Conservation (phyloP, 1,284 basidiomycete genomes). For the Ganoderma leucocontextum region DNA sequence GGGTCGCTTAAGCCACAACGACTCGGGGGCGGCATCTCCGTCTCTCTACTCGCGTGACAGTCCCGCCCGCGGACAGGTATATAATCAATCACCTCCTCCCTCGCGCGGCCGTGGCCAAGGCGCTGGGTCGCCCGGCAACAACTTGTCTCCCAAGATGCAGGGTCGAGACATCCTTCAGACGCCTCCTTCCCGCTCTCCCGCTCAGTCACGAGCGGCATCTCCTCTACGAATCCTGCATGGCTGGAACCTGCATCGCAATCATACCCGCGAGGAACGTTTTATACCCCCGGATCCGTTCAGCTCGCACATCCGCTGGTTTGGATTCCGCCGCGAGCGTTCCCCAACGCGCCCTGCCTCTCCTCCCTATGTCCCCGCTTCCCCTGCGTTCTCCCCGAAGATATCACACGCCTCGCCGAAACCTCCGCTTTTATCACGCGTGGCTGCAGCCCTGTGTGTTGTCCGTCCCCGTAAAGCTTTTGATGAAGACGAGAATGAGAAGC, state of each 20-base stretch:
- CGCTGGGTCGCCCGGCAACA: constrained; percentile 22
- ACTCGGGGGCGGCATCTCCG: constrained; percentile 35
- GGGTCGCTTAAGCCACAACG: constrained; percentile 31
- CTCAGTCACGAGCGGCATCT: constrained; percentile 53
- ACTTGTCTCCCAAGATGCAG: constrained; percentile 27
- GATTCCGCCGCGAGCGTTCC: constrained; percentile 22
- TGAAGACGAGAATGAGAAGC: constrained; percentile 17
- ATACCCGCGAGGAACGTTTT: constrained; percentile 57
- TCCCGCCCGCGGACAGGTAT: constrained; percentile 21
- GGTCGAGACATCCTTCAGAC: constrained; percentile 34
- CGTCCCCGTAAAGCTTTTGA: background rate
- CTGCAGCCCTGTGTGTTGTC: background rate
- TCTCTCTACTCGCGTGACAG: constrained; percentile 37
- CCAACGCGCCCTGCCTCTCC: constrained; percentile 11
- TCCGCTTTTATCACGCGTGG: constrained; percentile 1
- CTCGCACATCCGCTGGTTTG: constrained; percentile 43
- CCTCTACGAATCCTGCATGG: constrained; percentile 50
- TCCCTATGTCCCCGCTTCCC: constrained; percentile 26
- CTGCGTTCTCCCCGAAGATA: constrained; percentile 27
- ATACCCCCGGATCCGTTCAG: constrained; percentile 57
- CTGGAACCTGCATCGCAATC: constrained; percentile 46
- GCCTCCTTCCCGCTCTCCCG: constrained; percentile 41
- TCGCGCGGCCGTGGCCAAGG: constrained; percentile 26
- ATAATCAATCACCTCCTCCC: constrained; percentile 27
- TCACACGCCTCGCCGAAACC: background rate